Conservation (phyloP, 2,329 filamentous ascomycete genomes). For the Xylariaceae sp. region DNA sequence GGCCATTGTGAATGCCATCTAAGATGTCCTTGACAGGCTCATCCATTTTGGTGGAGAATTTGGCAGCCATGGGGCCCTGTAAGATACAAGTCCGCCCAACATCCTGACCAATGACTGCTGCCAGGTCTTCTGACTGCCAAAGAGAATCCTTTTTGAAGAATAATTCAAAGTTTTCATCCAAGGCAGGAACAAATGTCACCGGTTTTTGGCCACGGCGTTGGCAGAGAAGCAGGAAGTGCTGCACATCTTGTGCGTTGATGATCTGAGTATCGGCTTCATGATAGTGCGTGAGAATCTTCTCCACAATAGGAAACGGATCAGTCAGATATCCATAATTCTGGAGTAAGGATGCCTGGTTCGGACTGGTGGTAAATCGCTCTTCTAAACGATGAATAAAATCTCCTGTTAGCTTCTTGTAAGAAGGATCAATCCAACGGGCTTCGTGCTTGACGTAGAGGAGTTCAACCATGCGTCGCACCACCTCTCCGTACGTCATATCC, state of each 20-base stretch:
- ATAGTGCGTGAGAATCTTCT: constrained; percentile 76
- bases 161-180: constrained; percentile 97
- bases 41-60: constrained; percentile 83
- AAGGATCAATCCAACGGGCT: constrained; percentile 84
- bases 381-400: constrained; percentile 97
- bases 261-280: constrained; percentile 85
- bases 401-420: constrained; percentile 76
- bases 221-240: constrained; percentile 92
- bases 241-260: constrained; percentile 96
- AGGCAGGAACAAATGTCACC: constrained; percentile 88
- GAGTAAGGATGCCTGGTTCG: constrained; percentile 73
- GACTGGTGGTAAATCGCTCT: constrained; percentile 79
- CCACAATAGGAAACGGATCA: constrained; percentile 71
- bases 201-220: constrained; percentile 92
- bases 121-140: constrained; percentile 97
- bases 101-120: constrained; percentile 92
- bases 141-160: constrained; percentile 99
- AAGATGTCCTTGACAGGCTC: constrained; percentile 95
- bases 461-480: constrained; percentile 81
- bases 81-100: constrained; percentile 94
- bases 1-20: constrained; percentile 81
- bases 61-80: constrained; percentile 88
- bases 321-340: constrained; percentile 88
- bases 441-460: constrained; percentile 91
- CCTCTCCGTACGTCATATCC: constrained; percentile 92